Conservation (phyloP, 176 grass and related monocot species). For the Microstegium vimineum region DNA sequence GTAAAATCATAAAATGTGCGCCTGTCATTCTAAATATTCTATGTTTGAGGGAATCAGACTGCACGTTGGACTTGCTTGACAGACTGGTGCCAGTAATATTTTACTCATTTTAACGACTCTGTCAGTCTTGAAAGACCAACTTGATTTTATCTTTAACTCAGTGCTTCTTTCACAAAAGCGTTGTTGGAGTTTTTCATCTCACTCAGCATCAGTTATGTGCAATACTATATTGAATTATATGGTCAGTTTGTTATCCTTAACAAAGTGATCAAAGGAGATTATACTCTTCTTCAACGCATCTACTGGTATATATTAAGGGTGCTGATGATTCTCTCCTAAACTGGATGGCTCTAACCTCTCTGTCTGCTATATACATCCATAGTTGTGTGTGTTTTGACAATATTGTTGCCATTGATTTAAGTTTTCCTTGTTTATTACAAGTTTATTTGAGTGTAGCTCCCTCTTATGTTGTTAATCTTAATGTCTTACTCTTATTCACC, state of each 20-base stretch:
- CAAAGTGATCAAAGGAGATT: not conserved
- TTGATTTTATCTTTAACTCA: not conserved
- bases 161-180: not conserved
- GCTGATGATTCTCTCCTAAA: not conserved
- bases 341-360: not conserved
- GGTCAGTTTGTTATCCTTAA: not conserved
- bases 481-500: slow-evolving; percentile 7
- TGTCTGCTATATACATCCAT: not conserved
- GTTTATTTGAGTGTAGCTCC: not conserved
- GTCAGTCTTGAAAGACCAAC: slow-evolving; percentile 2
- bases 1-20: not conserved
- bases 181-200: not conserved
- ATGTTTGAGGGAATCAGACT: slow-evolving; percentile 12
- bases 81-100: not conserved
- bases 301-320: not conserved
- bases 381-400: not conserved
- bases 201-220: not conserved
- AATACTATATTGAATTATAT: not conserved
- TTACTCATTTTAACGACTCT: slow-evolving; percentile 6
- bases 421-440: not conserved
- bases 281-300: not conserved
- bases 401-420: not conserved
- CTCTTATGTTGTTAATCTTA: not conserved
- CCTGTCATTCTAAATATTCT: slow-evolving; percentile 21
- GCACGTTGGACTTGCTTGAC: not conserved